Base-by-base conservation (phyloP, 208 protist species). In the Crithidia bombi region DNA sequence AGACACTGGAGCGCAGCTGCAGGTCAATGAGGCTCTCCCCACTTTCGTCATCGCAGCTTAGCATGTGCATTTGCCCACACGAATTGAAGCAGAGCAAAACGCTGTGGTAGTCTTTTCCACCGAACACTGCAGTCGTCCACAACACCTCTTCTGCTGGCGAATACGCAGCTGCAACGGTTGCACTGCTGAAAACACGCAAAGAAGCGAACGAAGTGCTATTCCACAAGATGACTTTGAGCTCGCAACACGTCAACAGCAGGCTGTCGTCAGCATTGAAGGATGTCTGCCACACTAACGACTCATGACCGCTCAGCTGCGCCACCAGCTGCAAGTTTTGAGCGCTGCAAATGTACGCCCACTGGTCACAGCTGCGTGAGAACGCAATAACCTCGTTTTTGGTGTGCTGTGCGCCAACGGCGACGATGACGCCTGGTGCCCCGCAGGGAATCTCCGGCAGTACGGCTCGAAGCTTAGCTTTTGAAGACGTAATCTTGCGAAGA, bases 221-320 rank as follows among this genome's bases (percentile, higher is more conserved):
- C 83, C 81, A 92, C 54, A 89, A 33, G n/a, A 85, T 83, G 14
- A 87, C 63, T 35, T 78, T 81, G n/a, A 65, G 23, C 63, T 87
- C 78, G 58, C 83, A 89, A n/a, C 72, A 75, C 12, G 87, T 86
- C 21, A 89, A 38, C 41, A 92, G 59, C 41, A 75, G 30, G 15
- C 54, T 75, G 56, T 89, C 81, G 32, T 82, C 71, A 14, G 51
- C 65, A 56, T 62, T 85, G 66, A 83, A 89, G n/a, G 59, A 64
- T 39, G 62, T 62, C 41, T 83, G 65, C 87, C 77, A 85, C 30
- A 89, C 81, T 28, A 88, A 55, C 12, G 75, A 75, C 26, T 80
- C 54, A 65, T 92, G 81, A 14, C 81, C 83, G 35, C 64, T 61
- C 19, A 92, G 74, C 64, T 67, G 62, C 26, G 52, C 73, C 15